phyloP scores from a whole-genome alignment of 2,329 filamentous ascomycete genomes.

The Claviceps humidiphila region DNA sequence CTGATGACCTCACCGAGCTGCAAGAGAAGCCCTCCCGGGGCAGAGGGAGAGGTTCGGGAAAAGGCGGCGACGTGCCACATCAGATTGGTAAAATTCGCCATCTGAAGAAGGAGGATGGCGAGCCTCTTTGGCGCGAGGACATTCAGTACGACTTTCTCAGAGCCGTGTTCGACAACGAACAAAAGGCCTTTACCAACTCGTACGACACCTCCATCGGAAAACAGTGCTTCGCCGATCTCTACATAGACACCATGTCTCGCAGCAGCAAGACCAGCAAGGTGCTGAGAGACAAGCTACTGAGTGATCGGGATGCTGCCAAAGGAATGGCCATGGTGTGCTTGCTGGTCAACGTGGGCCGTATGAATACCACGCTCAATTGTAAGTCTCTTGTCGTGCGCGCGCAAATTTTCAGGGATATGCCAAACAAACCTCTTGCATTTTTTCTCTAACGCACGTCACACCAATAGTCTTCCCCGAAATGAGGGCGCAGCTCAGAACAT shows the following conservation, averaged over 20 bases:
- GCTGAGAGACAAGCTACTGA: slow-evolving; percentile 87
- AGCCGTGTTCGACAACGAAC: slow-evolving; percentile 63
- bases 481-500: slow-evolving; percentile 92
- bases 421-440: no score
- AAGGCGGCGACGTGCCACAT: slow-evolving; percentile 21
- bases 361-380: slow-evolving; percentile 99
- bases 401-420: no score
- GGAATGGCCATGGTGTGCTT: slow-evolving; percentile 99
- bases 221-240: slow-evolving; percentile 84
- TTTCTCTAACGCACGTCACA: background rate
- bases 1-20: slow-evolving; percentile 29
- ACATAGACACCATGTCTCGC: slow-evolving; percentile 95
- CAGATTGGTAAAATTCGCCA: slow-evolving; percentile 62
- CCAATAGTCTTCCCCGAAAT: slow-evolving; percentile 89
- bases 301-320: slow-evolving; percentile 80
- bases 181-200: slow-evolving; percentile 75
- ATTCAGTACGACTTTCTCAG: slow-evolving; percentile 81
- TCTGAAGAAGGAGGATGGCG: slow-evolving; percentile 78
- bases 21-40: slow-evolving; percentile 24
- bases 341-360: slow-evolving; percentile 89
- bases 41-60: slow-evolving; percentile 21
- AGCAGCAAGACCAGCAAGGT: slow-evolving; percentile 99
- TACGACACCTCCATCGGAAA: slow-evolving; percentile 56
- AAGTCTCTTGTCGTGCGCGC: slow-evolving; percentile 19
- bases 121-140: slow-evolving; percentile 74